Base-by-base conservation (phyloP, 1,139 yeast genomes). In the Blastobotrys malaysiensis region DNA sequence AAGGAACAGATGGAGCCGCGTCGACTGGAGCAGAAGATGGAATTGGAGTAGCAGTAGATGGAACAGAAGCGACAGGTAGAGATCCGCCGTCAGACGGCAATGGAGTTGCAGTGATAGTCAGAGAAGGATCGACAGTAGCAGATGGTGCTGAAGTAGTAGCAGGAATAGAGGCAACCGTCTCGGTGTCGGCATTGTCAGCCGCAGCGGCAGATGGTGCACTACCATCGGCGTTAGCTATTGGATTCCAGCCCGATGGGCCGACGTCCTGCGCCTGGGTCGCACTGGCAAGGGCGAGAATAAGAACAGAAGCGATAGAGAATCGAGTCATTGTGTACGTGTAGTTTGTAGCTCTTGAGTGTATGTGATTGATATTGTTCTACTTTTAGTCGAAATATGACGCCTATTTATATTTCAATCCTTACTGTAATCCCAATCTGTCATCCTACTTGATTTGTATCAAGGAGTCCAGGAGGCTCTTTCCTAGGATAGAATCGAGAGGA, bases 211-310 rank as follows among this genome's bases (percentile, higher is more conserved):
- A 48, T 20, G 54, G 52, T 13, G 48, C 20, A 7, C 21, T 11
- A 19, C 45, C 48, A 45, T 52, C 43, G 16, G 27, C 19, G 16
- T 36, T 47, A 9, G 48, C 44, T 2, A 47, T 26, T n/a, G 46
- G 47, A 43, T n/a, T 13, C 39, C 39, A 31, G 11, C 39, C 39
- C 11, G 39, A 24, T 18, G 50, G 50, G 14, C n/a, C n/a, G n/a
- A 36, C 46, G 18, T 27, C 18, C 11, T 54, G 36, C 16, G 50
- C 46, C 18, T 45, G 39, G 39, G 55, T 20, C 9, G 54, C 20
- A 11, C 49, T 27, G 13, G 24, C 14, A 43, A 49, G 51, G 51
- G 51, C 50, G 44, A 49, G 45, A 26, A 48, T 39, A 49, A 52
- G 48, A 45, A 48, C 16, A 11, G 39, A 31, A 11, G 39, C 14